Evolutionary conservation across 1,284 basidiomycete species (phyloP).

Genomic region (Ceratobasidium sp.): DNA sequence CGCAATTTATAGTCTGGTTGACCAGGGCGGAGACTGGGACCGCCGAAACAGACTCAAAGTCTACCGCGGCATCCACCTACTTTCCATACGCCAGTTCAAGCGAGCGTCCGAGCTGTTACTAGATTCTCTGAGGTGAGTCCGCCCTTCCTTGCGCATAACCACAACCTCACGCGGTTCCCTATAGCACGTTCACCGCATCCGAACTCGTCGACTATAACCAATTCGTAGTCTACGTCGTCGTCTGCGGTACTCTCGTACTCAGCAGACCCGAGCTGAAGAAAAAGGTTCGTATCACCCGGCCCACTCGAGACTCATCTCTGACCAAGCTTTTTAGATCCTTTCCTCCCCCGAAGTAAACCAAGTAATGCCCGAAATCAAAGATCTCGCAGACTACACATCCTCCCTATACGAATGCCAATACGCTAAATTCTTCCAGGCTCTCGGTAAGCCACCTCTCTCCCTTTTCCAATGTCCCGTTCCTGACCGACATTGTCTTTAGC

Average conservation of each 20-base stretch:
- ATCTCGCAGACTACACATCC: constrained; percentile 62
- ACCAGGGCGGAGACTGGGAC: constrained; percentile 99
- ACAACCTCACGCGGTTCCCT: not conserved
- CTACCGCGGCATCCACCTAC: constrained; percentile 88
- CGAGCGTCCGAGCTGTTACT: constrained; percentile 78
- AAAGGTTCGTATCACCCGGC: constrained; percentile 69
- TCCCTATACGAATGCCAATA: constrained; percentile 93
- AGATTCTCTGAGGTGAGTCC: constrained; percentile 72
- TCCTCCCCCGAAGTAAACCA: constrained; percentile 78
- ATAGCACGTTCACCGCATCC: constrained; percentile 91
- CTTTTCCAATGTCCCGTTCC: not conserved
- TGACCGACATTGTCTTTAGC: constrained; percentile 63
- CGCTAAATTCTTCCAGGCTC: constrained; percentile 91
- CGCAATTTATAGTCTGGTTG: constrained; percentile 75
- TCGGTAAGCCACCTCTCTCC: constrained; percentile 69
- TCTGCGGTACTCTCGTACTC: constrained; percentile 83
- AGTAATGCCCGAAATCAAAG: constrained; percentile 66
- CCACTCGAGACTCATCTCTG: not conserved
- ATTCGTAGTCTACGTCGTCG: constrained; percentile 89
- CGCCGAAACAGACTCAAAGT: constrained; percentile 96
- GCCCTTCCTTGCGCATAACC: too few species aligned
- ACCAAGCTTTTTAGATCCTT: constrained; percentile 65
- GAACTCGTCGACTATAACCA: constrained; percentile 93
- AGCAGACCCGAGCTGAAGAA: constrained; percentile 92
- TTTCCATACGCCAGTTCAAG: constrained; percentile 89